Base-by-base conservation (phyloP, 1,284 basidiomycete genomes). In the Ceraceosorus bombacis region DNA sequence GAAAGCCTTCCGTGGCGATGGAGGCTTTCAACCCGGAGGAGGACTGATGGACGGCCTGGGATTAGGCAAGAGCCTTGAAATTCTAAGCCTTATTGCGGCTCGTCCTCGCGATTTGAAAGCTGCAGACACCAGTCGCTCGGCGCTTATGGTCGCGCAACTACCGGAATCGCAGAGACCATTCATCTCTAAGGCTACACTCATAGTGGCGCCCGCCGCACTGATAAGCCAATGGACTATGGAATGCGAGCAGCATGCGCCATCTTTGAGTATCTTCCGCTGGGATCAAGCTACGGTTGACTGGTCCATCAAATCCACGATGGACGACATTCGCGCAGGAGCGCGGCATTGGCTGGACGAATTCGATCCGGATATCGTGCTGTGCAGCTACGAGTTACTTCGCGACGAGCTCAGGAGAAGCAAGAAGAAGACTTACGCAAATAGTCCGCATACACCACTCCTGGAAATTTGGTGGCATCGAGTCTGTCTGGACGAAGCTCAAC, bases 1-100 rank as follows among this genome's bases (percentile, higher is more conserved):
- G 12, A 59, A 64, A 41, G 60, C 59, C 39, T 70, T 68, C 54
- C 53, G 53, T 5, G 61, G 68, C 51, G 67, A 69, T 57, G 27
- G 27, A 27, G 27, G 27, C 27, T 27, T 27, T 27, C 27, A 27
- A 27, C 64, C 67, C 8, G 69, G 69, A 40, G 69, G 67, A 9
- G 65, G 61, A 5, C 69, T 71, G n/a, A 67, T 65, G 53, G 69
- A 71, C n/a, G 60, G 64, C 38, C 66, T 71, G 65, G 69, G 69
- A 0, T 60, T 71, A 2, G 69, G 69, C 1, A 71, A 71, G 60
- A 65, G 67, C 40, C 56, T 71, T 10, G 67, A 67, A 38, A 60
- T 60, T 8, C 56, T 71, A 6, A 55, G 67, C 1, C 65, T 69
- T 48, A 61, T 71, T 9, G 69, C 65, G 12, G 59, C 60, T 10